Evolutionary conservation across 768 basidiomycete genomes (phyloP), one percentile per base, ranked within the genome.

Genomic region (Tricholoma hemisulphureum): DNA sequence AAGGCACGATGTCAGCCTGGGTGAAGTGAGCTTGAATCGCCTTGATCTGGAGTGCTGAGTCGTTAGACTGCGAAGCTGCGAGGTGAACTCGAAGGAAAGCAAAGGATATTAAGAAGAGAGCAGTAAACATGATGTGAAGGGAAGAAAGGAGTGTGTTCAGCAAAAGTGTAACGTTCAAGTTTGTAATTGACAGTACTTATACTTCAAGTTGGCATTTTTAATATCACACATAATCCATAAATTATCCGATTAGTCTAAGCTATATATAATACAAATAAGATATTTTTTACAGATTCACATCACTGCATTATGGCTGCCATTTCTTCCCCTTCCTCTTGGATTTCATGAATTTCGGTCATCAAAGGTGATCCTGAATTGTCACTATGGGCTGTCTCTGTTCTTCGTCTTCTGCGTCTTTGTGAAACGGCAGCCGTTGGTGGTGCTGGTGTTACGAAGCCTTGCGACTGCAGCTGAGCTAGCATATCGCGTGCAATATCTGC

Each of bases 1-100:
- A 72, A 1, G 92, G 90, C 39, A 88, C 84, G 60, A 93, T 71
- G 50, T 71, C 75, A 16, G 85, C 77, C 58, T 82, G 80, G 13
- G 63, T 71, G 69, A 92, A 88, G 69, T 91, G 85, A 20, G 89
- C 90, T 66, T 87, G 73, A 52, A 89, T 83, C 32, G 81, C 83
- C 55, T 77, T 77, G 48, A 89, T 73, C 56, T 78, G 78, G 32
- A 85, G 60, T 20, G 67, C 59, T 31, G 72, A 70, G 55, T 74
- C 74, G 56, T 71, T 73, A 56, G 68, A 62, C 68, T 87, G 84
- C 21, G 83, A 83, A 32, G 68, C 60, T 56, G 73, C 75, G 64
- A 80, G 68, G 29, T 77, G 73, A n/a, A n/a, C n/a, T n/a, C n/a
- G n/a, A 53, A 76, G 64, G 62, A 85, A 64, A 57, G 75, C 67